phyloP scores from a whole-genome alignment of 192 early-diverging fungal species.

The Coemansia sp. region DNA sequence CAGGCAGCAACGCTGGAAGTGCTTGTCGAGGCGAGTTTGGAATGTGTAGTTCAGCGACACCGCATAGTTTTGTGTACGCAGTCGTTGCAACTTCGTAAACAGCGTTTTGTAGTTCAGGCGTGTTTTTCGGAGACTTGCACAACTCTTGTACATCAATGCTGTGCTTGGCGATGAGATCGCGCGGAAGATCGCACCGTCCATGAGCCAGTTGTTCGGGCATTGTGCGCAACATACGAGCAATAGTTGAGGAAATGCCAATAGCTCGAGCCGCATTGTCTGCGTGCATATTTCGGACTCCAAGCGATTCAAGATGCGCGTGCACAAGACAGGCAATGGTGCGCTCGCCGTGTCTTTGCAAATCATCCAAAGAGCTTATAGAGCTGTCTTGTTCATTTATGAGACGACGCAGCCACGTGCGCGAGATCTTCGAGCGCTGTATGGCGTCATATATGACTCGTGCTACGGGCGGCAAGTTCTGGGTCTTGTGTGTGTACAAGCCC shows the following conservation, averaged over 20 bases:
- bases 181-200: conserved; percentile 70
- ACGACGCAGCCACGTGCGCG: conserved; percentile 77
- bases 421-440: conserved; percentile 57
- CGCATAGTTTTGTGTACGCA: conserved; percentile 72
- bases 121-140: conserved; percentile 58
- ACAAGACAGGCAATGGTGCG: conserved; percentile 82
- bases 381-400: conserved; percentile 65
- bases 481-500: conserved; percentile 57
- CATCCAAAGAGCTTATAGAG: conserved; percentile 61
- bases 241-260: conserved; percentile 87
- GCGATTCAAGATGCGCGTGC: conserved; percentile 85
- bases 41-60: conserved; percentile 66
- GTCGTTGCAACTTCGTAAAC: conserved; percentile 84
- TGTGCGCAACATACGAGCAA: conserved; percentile 71
- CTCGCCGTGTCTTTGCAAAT: conserved; percentile 88
- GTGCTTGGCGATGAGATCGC: conserved; percentile 77
- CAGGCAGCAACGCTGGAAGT: conserved; percentile 69
- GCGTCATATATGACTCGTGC: conserved; percentile 65
- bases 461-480: conserved; percentile 77
- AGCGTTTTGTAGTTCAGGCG: conserved; percentile 67
- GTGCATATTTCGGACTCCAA: conserved; percentile 75
- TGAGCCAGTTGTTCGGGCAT: conserved; percentile 70
- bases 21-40: conserved; percentile 59
- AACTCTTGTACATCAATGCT: conserved; percentile 73
- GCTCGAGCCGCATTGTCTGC: conserved; percentile 89